A percentile compares a stretch with the other conserved stretches of the same genome.
phyloP scores from a whole-genome alignment of 2,329 filamentous ascomycete genomes.

The Calonectria hawksworthii region DNA sequence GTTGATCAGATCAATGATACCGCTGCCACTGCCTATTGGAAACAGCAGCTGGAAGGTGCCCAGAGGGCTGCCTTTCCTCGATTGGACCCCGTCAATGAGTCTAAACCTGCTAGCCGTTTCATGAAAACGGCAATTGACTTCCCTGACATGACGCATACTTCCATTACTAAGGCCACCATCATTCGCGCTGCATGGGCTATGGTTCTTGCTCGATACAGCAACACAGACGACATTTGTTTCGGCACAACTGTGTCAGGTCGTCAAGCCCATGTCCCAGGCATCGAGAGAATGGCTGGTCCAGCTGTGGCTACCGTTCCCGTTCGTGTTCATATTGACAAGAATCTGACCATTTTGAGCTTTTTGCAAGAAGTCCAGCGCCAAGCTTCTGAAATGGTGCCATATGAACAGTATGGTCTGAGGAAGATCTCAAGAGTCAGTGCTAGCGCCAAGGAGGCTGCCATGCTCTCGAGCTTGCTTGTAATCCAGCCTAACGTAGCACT shows the following conservation, averaged over 20 bases:
- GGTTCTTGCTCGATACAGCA: slow-evolving; percentile 8
- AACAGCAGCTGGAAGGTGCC: background rate
- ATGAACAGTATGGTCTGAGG: slow-evolving; percentile 29
- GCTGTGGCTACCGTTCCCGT: slow-evolving; percentile 51
- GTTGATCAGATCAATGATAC: background rate
- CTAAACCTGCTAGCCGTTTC: background rate
- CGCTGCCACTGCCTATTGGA: background rate
- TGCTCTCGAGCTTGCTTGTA: slow-evolving; percentile 23
- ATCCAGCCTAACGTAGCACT: slow-evolving; percentile 15
- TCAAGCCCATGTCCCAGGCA: slow-evolving; percentile 32
- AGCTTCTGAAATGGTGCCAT: slow-evolving; percentile 28
- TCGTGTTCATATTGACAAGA: slow-evolving; percentile 44
- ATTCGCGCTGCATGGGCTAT: slow-evolving; percentile 11
- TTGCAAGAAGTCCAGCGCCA: slow-evolving; percentile 50
- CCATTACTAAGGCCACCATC: slow-evolving; percentile 2
- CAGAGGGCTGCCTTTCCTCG: slow-evolving; percentile 9
- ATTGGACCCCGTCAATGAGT: background rate
- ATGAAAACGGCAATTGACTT: background rate
- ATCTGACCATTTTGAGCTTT: slow-evolving; percentile 51
- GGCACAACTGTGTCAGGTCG: slow-evolving; percentile 5
- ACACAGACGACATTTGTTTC: slow-evolving; percentile 10
- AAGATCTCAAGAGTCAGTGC: slow-evolving; percentile 33
- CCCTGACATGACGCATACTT: background rate
- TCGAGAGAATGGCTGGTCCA: slow-evolving; percentile 40
- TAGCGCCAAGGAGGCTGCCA: slow-evolving; percentile 10